Evolutionary conservation across 2,329 filamentous ascomycete genomes (phyloP).

Genomic region (Nothopassalora personata): DNA sequence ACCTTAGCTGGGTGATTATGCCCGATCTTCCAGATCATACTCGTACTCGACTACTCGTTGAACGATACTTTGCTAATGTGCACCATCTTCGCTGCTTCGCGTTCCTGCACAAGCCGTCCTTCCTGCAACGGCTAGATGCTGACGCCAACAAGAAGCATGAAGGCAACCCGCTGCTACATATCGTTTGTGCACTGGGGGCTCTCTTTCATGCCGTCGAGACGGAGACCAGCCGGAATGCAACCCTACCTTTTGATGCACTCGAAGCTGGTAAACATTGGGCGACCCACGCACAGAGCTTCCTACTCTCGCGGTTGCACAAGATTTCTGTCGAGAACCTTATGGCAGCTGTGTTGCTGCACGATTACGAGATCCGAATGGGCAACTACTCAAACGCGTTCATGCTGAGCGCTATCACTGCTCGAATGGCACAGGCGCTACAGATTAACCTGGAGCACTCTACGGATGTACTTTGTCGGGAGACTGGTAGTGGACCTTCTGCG

Average conservation of each 20-base stretch:
- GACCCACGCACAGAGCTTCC: constrained; percentile 18
- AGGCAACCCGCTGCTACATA: constrained; percentile 19
- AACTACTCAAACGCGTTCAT: constrained; percentile 25
- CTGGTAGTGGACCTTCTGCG: constrained; percentile 19
- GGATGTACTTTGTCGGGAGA: constrained; percentile 21
- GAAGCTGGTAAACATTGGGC: constrained; percentile 24
- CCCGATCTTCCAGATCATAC: constrained; percentile 17
- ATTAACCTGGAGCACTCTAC: constrained; percentile 25
- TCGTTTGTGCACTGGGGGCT: constrained; percentile 22
- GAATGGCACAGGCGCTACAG: constrained; percentile 24
- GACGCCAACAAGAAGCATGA: constrained; percentile 19
- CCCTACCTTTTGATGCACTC: constrained; percentile 17
- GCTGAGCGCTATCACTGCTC: constrained; percentile 22
- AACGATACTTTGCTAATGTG: constrained; percentile 23
- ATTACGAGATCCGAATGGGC: constrained; percentile 23
- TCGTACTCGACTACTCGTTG: constrained; percentile 17
- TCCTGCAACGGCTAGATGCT: constrained; percentile 21
- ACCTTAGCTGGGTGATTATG: constrained; percentile 16
- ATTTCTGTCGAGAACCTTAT: constrained; percentile 24
- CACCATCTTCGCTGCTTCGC: constrained; percentile 24
- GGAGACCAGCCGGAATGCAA: constrained; percentile 8
- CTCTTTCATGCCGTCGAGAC: constrained; percentile 22
- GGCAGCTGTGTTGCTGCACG: constrained; percentile 22
- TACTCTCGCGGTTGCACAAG: constrained; percentile 20
- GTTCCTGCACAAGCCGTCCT: constrained; percentile 24